Conservation (phyloP, 805 yeast genomes). For the Metschnikowia vanudenii region DNA sequence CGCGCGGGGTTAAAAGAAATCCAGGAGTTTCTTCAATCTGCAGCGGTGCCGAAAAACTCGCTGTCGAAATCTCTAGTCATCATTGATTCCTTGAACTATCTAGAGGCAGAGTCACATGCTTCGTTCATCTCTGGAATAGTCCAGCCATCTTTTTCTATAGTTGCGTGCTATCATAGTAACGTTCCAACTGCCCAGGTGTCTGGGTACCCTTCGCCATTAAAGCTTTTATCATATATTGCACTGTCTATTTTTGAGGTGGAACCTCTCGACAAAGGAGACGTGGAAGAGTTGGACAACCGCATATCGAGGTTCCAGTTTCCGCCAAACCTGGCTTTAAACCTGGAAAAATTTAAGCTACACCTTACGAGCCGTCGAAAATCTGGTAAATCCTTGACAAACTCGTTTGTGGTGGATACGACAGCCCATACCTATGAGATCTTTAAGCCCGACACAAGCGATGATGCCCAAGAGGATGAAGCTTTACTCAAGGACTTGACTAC, state of each 20-base stretch:
- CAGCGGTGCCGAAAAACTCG: conserved; percentile 10
- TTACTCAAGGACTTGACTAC: conserved; percentile 77
- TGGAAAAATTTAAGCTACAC: conserved; percentile 42
- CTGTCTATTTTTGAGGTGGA: conserved; percentile 65
- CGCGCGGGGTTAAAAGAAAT: conserved; percentile 20
- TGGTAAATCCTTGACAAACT: conserved; percentile 68
- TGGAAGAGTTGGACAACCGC: conserved; percentile 43
- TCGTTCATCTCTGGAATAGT: conserved; percentile 48
- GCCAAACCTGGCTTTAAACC: conserved; percentile 44
- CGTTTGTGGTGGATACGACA: conserved; percentile 50
- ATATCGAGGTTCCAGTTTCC: conserved; percentile 48
- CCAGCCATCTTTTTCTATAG: conserved; percentile 29
- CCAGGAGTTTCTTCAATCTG: conserved; percentile 23
- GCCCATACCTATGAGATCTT: conserved; percentile 42
- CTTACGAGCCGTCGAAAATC: conserved; percentile 76
- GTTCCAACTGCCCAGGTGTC: conserved; percentile 39
- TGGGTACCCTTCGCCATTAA: conserved; percentile 54
- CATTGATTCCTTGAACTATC: conserved; percentile 67
- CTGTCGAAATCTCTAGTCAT: conserved; percentile 44
- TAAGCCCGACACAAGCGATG: conserved; percentile 22
- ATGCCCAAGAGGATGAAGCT: conserved; percentile 45
- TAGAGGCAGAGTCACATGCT: conserved; percentile 47
- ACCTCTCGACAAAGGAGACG: conserved; percentile 41
- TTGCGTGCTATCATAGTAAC: conserved; percentile 39
- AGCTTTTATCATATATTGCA: conserved; percentile 66